phyloP scores from a whole-genome alignment of 371 early-diverging fungal genomes.

The Sporodiniella umbellata region DNA sequence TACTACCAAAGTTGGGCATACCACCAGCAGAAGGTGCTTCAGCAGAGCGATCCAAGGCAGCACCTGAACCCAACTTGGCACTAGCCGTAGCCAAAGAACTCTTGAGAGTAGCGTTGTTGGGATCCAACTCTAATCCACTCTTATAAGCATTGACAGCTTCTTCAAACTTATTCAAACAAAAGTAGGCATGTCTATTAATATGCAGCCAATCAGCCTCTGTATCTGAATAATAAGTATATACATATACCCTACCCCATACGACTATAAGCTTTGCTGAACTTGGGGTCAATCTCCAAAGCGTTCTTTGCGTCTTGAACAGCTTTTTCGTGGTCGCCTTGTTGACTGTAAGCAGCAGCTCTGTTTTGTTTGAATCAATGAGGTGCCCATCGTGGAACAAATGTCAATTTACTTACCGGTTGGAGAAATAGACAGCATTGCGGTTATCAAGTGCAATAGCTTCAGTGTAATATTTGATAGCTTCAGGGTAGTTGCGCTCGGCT shows the following conservation, averaged over 20 bases:
- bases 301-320: slow-evolving; percentile 86
- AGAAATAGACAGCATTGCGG: slow-evolving; percentile 89
- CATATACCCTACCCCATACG: slow-evolving; percentile 73
- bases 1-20: slow-evolving; percentile 41
- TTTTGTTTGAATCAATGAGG: too few species aligned
- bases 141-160: slow-evolving; percentile 91
- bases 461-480: slow-evolving; percentile 86
- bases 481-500: slow-evolving; percentile 74
- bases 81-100: slow-evolving; percentile 61
- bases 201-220: background rate
- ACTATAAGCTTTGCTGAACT: slow-evolving; percentile 90
- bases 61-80: slow-evolving; percentile 29
- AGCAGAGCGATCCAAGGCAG: slow-evolving; percentile 33
- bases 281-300: slow-evolving; percentile 83
- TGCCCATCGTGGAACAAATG: too few species aligned
- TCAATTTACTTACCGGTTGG: slow-evolving; percentile 73
- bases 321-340: slow-evolving; percentile 79
- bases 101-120: slow-evolving; percentile 74
- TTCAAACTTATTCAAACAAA: slow-evolving; percentile 75
- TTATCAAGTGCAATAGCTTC: slow-evolving; percentile 85
- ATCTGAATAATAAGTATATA: background rate
- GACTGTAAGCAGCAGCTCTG: slow-evolving; percentile 95
- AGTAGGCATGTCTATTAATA: slow-evolving; percentile 76
- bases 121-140: slow-evolving; percentile 89
- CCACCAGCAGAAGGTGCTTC: slow-evolving; percentile 27